Percentiles rank a stretch among this genome's conserved stretches.
Evolutionary conservation across 1,139 yeast genomes (phyloP).

Genomic region (Kodamaea suecica): DNA sequence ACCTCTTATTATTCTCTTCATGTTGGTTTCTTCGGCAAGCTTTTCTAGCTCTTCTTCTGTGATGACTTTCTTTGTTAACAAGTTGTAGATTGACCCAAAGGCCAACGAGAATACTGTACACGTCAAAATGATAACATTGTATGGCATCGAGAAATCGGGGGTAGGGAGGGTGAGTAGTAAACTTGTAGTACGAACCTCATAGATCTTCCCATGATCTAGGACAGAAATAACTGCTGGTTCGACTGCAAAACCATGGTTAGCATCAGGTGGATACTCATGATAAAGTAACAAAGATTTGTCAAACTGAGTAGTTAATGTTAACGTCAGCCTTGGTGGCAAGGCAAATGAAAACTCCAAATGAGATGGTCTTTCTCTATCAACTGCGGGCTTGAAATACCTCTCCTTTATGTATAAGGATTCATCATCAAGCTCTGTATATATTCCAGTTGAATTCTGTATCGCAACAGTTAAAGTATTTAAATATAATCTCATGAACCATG

Average conservation of each 20-base stretch:
- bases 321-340: constrained; percentile 62
- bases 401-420: constrained; percentile 43
- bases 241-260: constrained; percentile 94
- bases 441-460: constrained; percentile 17
- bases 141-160: constrained; percentile 99
- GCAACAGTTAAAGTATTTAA: constrained; percentile 57
- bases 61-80: constrained; percentile 70
- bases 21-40: constrained; percentile 23
- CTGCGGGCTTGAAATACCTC: constrained; percentile 69
- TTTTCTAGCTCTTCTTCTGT: constrained; percentile 73
- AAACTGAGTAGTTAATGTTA: constrained; percentile 71
- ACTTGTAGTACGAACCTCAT: constrained; percentile 78
- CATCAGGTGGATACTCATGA: constrained; percentile 98
- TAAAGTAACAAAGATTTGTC: constrained; percentile 82
- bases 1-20: constrained; percentile 18
- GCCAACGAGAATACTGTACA: constrained; percentile 91
- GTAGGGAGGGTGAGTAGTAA: constrained; percentile 84
- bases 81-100: constrained; percentile 82
- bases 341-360: constrained; percentile 68
- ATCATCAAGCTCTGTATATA: constrained; percentile 15
- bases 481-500: constrained; percentile 90
- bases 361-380: constrained; percentile 77
- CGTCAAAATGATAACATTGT: constrained; percentile 90
- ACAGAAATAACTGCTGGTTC: constrained; percentile 83
- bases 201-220: constrained; percentile 31